phyloP scores from a whole-genome alignment of 1,284 basidiomycete genomes.

The Termitomyces sp. region DNA sequence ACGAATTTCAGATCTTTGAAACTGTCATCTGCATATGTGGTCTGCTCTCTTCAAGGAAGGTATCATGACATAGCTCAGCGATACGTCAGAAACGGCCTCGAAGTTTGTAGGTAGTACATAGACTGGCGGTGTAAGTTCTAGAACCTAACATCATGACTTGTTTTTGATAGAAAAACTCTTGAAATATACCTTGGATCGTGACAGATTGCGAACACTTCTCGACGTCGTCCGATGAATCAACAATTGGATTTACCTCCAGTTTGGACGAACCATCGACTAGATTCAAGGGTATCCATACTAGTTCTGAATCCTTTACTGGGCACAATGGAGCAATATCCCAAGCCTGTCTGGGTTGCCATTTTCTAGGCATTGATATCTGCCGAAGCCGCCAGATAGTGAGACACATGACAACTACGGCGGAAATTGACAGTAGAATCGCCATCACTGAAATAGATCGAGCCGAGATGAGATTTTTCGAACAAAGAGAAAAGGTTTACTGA shows the following conservation, averaged over 20 bases:
- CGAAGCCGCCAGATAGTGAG: conserved; percentile 6
- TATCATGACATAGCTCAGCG: neutral
- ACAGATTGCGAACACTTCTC: neutral
- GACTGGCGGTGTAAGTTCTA: neutral
- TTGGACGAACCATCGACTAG: neutral
- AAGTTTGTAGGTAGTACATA: neutral
- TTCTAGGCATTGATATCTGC: neutral
- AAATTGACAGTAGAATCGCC: conserved; percentile 10
- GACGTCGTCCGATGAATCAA: neutral
- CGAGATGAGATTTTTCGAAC: neutral
- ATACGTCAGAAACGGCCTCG: neutral
- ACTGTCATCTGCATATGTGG: too few species aligned
- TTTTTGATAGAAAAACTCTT: neutral
- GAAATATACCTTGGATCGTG: neutral
- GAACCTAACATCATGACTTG: neutral
- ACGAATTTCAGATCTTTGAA: too few species aligned
- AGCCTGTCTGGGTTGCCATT: conserved; percentile 5
- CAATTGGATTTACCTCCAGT: neutral
- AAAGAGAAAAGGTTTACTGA: neutral
- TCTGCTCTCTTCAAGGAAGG: too few species aligned
- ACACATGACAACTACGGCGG: conserved; percentile 6
- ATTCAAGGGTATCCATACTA: neutral
- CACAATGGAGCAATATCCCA: conserved; percentile 7
- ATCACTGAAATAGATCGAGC: conserved; percentile 8
- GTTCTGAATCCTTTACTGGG: neutral